Evolutionary conservation across 345 rosid species (phyloP).

Genomic region (Heritiera fomes): DNA sequence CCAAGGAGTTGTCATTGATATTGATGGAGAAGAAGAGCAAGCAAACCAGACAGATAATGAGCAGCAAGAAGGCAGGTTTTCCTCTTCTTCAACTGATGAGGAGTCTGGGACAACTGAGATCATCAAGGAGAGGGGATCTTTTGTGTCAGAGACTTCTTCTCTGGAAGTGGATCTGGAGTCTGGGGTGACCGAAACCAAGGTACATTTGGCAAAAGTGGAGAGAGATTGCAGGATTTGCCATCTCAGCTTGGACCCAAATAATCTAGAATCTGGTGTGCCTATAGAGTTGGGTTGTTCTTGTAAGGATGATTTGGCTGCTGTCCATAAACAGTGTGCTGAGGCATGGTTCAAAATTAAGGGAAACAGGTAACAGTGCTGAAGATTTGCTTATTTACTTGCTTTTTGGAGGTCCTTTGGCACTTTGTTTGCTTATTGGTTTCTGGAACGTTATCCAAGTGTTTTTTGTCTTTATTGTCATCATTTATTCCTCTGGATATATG

Average conservation of each 20-base stretch:
- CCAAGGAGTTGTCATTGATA: constrained; percentile 32
- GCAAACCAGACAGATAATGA: constrained; percentile 29
- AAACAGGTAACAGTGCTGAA: constrained; percentile 48
- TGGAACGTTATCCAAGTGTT: not conserved
- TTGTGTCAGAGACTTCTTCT: constrained; percentile 47
- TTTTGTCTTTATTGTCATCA: not conserved
- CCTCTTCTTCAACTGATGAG: constrained; percentile 28
- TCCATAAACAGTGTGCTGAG: constrained; percentile 86
- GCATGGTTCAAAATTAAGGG: constrained; percentile 92
- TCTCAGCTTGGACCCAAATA: constrained; percentile 57
- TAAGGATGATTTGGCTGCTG: constrained; percentile 85
- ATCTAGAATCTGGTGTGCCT: constrained; percentile 61
- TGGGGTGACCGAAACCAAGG: constrained; percentile 31
- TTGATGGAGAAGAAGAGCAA: constrained; percentile 18
- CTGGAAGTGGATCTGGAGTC: constrained; percentile 64
- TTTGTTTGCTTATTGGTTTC: not conserved
- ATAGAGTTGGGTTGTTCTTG: constrained; percentile 87
- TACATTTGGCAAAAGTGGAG: constrained; percentile 46
- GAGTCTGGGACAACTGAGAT: constrained; percentile 35
- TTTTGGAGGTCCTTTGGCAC: not conserved
- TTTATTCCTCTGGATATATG: not conserved
- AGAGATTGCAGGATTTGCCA: constrained; percentile 92
- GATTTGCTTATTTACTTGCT: not conserved
- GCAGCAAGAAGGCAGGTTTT: constrained; percentile 20
- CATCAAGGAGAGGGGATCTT: constrained; percentile 55